A percentile compares a stretch with the other conserved stretches of the same genome.
phyloP scores from a whole-genome alignment of 1,284 basidiomycete genomes.

The Trichosporon ovoides region DNA sequence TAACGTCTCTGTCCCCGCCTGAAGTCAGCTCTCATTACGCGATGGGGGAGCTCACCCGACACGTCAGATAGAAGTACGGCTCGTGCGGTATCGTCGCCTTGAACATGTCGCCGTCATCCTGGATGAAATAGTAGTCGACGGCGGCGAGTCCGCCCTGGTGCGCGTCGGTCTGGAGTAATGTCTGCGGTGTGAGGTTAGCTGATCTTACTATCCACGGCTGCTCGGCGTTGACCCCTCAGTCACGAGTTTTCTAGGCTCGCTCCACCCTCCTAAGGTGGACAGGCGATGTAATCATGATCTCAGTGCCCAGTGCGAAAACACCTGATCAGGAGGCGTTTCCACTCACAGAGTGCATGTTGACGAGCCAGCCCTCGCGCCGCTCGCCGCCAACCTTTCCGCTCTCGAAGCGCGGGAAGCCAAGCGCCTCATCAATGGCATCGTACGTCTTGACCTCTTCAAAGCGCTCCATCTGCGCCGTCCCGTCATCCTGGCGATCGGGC shows the following conservation, averaged over 20 bases:
- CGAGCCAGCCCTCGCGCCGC: conserved; percentile 79
- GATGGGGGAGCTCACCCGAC: conserved; percentile 60
- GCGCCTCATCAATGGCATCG: conserved; percentile 88
- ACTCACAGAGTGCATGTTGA: conserved; percentile 96
- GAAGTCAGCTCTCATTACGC: conserved; percentile 15
- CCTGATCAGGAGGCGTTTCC: conserved; percentile 19
- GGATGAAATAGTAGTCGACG: conserved; percentile 96
- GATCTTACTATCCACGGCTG: background rate
- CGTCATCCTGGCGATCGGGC: conserved; percentile 75
- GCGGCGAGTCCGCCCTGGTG: conserved; percentile 76
- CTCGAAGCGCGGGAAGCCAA: conserved; percentile 78
- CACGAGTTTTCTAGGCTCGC: conserved; percentile 52
- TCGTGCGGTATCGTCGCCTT: conserved; percentile 89
- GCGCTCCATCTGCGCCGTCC: conserved; percentile 70
- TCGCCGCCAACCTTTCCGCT: conserved; percentile 57
- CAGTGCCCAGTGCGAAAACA: conserved; percentile 38
- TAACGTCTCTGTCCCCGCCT: conserved; percentile 79
- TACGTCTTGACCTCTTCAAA: conserved; percentile 69
- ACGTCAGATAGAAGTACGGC: conserved; percentile 90
- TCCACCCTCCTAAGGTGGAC: conserved; percentile 42
- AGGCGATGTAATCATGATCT: conserved; percentile 3
- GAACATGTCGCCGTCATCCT: conserved; percentile 95
- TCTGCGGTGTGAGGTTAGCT: conserved; percentile 52
- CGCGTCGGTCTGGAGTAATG: conserved; percentile 75
- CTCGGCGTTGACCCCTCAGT: conserved; percentile 36